Conservation (phyloP, 2,329 filamentous ascomycete species). For the Penicillium carneum region DNA sequence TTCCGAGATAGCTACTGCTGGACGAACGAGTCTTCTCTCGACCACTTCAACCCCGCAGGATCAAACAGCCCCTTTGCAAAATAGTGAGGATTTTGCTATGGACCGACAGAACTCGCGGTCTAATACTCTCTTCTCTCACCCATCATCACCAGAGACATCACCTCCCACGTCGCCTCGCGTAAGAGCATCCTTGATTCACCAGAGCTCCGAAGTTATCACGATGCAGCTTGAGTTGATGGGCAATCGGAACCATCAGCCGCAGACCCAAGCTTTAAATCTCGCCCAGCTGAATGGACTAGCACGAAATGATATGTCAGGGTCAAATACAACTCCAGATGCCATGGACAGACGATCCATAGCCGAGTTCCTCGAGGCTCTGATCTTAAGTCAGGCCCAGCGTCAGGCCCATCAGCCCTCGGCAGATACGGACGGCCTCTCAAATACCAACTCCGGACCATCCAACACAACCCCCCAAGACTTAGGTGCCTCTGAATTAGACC, state of each 20-base stretch:
- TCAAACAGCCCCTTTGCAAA: conserved; percentile 23
- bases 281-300: conserved; percentile 26
- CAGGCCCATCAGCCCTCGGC: conserved; percentile 27
- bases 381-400: conserved; percentile 41
- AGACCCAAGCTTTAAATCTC: conserved; percentile 24
- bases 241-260: conserved; percentile 39
- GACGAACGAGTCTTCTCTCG: conserved; percentile 32
- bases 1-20: conserved; percentile 38
- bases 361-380: conserved; percentile 47
- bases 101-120: conserved; percentile 45
- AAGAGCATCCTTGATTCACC: conserved; percentile 53
- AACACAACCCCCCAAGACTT: conserved; percentile 25
- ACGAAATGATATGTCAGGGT: conserved; percentile 23
- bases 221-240: conserved; percentile 54
- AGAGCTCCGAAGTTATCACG: conserved; percentile 54
- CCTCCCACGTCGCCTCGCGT: conserved; percentile 53
- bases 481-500: conserved; percentile 11
- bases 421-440: conserved; percentile 38
- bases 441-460: conserved; percentile 30
- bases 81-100: conserved; percentile 20
- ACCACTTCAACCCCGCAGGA: conserved; percentile 25
- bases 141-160: conserved; percentile 51
- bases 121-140: conserved; percentile 51
- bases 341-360: conserved; percentile 42
- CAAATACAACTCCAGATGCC: conserved; percentile 24